phyloP scores from a whole-genome alignment of 345 rosid species.

The Schrenkiella parvula region DNA sequence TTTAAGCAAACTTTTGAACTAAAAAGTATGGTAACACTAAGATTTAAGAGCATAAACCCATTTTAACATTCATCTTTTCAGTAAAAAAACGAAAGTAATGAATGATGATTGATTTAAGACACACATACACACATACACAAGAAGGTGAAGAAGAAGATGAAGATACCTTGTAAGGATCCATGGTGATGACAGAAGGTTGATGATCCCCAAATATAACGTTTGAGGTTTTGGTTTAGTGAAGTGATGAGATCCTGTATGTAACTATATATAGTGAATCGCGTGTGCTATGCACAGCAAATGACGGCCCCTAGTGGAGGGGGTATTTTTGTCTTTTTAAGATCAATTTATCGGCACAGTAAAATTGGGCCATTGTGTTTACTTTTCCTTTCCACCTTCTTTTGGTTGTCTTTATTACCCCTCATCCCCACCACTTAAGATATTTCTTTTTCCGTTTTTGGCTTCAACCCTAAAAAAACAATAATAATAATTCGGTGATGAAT shows the following conservation, averaged over 20 bases:
- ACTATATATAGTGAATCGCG: constrained; percentile 20
- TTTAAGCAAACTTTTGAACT: neutral
- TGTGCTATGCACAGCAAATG: constrained; percentile 3
- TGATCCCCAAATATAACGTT: neutral
- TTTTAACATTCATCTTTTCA: neutral
- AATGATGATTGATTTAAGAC: neutral
- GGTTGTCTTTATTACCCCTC: neutral
- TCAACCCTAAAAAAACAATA: neutral
- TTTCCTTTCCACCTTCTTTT: neutral
- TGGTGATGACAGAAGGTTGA: constrained; percentile 17
- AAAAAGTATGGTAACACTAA: neutral
- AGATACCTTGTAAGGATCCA: constrained; percentile 38
- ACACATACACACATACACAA: neutral
- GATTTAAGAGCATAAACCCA: neutral
- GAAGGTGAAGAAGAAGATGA: neutral
- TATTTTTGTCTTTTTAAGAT: neutral
- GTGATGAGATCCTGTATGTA: constrained; percentile 10
- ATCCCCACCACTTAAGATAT: constrained; percentile 8
- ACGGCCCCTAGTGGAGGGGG: constrained; percentile 8
- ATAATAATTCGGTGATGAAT: neutral
- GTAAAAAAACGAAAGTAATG: neutral
- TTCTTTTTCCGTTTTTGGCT: neutral
- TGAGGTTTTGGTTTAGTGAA: constrained; percentile 17
- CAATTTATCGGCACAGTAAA: constrained; percentile 29
- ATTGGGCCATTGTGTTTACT: constrained; percentile 31